Evolutionary conservation across 768 basidiomycete genomes (phyloP).

Genomic region (Suillus discolor): DNA sequence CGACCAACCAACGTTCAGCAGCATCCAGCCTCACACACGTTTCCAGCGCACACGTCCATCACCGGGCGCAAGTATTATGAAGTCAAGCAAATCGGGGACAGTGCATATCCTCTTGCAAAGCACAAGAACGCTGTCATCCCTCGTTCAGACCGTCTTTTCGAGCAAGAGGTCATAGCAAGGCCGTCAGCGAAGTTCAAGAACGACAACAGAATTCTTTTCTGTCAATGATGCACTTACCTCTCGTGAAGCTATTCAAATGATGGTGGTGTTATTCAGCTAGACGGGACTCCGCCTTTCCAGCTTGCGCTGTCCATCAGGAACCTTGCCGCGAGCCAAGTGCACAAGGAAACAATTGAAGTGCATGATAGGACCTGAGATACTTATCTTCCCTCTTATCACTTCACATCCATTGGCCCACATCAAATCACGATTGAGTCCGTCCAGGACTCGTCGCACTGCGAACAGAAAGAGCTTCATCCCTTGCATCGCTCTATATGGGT

Average conservation of each 20-base stretch:
- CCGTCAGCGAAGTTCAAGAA: conserved; percentile 82
- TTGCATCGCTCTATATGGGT: conserved; percentile 70
- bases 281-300: conserved; percentile 86
- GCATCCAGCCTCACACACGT: conserved; percentile 77
- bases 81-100: conserved; percentile 86
- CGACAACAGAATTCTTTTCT: conserved; percentile 67
- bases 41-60: conserved; percentile 76
- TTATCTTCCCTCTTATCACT: conserved; percentile 68
- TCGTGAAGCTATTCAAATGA: conserved; percentile 54
- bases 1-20: conserved; percentile 81
- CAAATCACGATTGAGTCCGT: conserved; percentile 78
- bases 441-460: conserved; percentile 80
- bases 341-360: conserved; percentile 57
- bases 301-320: conserved; percentile 77
- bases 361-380: conserved; percentile 63
- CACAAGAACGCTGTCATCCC: conserved; percentile 66
- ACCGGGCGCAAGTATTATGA: conserved; percentile 88
- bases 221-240: conserved; percentile 67
- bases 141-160: conserved; percentile 70
- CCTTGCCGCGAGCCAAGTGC: conserved; percentile 68
- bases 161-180: conserved; percentile 82
- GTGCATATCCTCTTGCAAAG: conserved; percentile 77
- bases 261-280: conserved; percentile 62
- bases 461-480: conserved; percentile 68
- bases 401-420: conserved; percentile 82